Evolutionary conservation across 2,329 filamentous ascomycete species (phyloP).

Genomic region (Calonectria honghensis): DNA sequence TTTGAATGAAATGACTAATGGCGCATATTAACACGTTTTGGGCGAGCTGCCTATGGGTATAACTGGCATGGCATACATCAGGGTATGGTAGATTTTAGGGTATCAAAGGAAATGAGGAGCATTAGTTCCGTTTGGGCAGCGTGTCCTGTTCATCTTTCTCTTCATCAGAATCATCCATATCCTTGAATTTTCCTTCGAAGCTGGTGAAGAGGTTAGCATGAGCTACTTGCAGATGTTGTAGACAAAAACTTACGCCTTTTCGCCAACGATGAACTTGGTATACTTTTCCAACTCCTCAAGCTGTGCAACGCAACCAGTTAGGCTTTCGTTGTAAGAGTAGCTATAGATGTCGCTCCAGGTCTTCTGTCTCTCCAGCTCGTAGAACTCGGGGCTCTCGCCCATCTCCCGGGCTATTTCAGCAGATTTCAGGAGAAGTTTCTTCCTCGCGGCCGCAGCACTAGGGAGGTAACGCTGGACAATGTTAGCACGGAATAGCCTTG

Average conservation of each 20-base stretch:
- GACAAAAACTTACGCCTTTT: slow-evolving; percentile 64
- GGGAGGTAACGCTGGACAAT: slow-evolving; percentile 70
- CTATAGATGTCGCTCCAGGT: slow-evolving; percentile 76
- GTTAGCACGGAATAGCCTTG: slow-evolving; percentile 1
- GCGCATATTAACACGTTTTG: slow-evolving; percentile 59
- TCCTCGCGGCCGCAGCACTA: slow-evolving; percentile 71
- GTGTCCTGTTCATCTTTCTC: slow-evolving; percentile 47
- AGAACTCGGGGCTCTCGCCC: slow-evolving; percentile 45
- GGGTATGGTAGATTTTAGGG: slow-evolving; percentile 34
- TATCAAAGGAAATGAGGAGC: slow-evolving; percentile 37
- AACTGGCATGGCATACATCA: slow-evolving; percentile 29
- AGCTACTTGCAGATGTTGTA: neutral
- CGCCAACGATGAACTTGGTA: slow-evolving; percentile 75
- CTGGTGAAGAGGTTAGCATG: slow-evolving; percentile 49
- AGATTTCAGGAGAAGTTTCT: slow-evolving; percentile 71
- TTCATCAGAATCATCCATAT: slow-evolving; percentile 50
- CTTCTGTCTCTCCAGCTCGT: slow-evolving; percentile 59
- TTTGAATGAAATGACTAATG: slow-evolving; percentile 80
- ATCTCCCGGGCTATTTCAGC: slow-evolving; percentile 66
- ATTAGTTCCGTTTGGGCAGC: slow-evolving; percentile 43
- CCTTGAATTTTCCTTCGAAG: slow-evolving; percentile 59
- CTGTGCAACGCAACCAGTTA: slow-evolving; percentile 73
- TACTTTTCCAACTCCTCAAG: slow-evolving; percentile 73
- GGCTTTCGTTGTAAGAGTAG: slow-evolving; percentile 71
- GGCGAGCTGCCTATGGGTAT: slow-evolving; percentile 39